These are phyloP conservation scores for Plasmodium ovale DNA, from an alignment of 169 alveolate species.

Conservation along the genomic window DNA sequence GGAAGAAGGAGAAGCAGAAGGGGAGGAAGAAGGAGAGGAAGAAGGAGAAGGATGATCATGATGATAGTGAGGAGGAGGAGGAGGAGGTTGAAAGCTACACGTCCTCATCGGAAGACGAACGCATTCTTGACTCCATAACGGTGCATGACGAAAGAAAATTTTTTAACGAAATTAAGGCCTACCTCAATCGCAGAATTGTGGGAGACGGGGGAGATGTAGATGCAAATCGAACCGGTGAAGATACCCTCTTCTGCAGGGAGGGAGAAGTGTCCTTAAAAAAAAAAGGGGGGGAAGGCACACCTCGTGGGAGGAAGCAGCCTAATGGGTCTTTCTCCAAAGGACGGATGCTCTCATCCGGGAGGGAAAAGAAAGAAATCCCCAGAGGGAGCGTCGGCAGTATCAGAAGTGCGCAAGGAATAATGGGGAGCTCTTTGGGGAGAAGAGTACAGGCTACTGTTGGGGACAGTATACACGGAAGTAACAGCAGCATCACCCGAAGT, in stretches of 20 bases:
- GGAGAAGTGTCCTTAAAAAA: background rate
- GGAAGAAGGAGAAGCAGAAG: background rate
- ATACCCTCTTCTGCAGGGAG: no score
- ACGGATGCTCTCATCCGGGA: no score
- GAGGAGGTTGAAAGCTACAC: background rate
- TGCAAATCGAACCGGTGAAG: no score
- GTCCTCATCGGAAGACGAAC: constrained; percentile 21
- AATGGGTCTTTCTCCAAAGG: no score
- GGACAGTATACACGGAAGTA: no score
- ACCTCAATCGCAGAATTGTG: constrained; percentile 12
- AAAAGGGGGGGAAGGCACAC: background rate
- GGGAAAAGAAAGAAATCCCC: no score
- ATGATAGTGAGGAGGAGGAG: background rate
- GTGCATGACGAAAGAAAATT: constrained; percentile 29
- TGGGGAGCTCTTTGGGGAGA: no score
- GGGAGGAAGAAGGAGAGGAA: background rate
- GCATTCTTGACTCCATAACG: constrained; percentile 10
- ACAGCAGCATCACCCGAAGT: no score
- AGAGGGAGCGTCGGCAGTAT: no score
- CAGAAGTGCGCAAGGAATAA: no score
- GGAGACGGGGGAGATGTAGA: constrained; percentile 4
- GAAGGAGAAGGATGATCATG: background rate
- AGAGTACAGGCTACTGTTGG: no score
- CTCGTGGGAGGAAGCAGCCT: no score
- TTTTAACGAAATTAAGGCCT: constrained; percentile 48